Percentiles rank a stretch among this genome's conserved stretches.
Evolutionary conservation across 129 eudicot genomes (phyloP).

Genomic region (Flaveria ramosissima): DNA sequence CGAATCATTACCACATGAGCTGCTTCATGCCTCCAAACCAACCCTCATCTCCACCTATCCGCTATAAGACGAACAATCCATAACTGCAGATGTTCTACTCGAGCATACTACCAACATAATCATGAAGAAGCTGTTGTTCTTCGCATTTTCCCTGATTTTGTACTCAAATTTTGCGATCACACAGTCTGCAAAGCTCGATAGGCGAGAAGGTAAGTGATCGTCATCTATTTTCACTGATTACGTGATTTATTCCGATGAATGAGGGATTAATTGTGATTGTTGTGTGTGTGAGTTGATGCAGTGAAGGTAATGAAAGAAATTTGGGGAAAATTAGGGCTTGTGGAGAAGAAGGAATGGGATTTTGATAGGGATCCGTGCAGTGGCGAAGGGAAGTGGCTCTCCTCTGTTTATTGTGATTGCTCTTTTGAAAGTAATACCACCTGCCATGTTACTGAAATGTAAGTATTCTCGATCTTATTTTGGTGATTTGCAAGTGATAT

Average conservation of each 20-base stretch:
- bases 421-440: slow-evolving; percentile 1
- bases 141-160: slow-evolving; percentile 8
- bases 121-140: slow-evolving; percentile 16
- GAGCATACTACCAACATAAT: background rate
- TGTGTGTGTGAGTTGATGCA: slow-evolving; percentile 32
- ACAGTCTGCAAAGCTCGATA: slow-evolving; percentile 22
- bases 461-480: slow-evolving; percentile 26
- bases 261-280: slow-evolving; percentile 1
- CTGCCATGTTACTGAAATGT: slow-evolving; percentile 44
- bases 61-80: slow-evolving; percentile 1
- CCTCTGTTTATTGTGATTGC: slow-evolving; percentile 60
- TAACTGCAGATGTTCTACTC: background rate
- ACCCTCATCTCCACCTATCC: background rate
- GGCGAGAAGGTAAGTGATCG: slow-evolving; percentile 23
- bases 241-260: background rate
- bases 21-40: background rate
- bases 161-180: slow-evolving; percentile 5
- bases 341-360: slow-evolving; percentile 59
- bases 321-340: slow-evolving; percentile 35
- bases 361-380: slow-evolving; percentile 64
- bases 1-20: slow-evolving; percentile 3
- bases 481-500: background rate
- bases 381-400: slow-evolving; percentile 59
- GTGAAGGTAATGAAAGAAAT: slow-evolving; percentile 58
- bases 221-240: slow-evolving; percentile 6